A percentile compares a stretch with the other conserved stretches of the same genome.
Evolutionary conservation across 208 protist species (phyloP).

Genomic region (Trypanosoma cruzi): DNA sequence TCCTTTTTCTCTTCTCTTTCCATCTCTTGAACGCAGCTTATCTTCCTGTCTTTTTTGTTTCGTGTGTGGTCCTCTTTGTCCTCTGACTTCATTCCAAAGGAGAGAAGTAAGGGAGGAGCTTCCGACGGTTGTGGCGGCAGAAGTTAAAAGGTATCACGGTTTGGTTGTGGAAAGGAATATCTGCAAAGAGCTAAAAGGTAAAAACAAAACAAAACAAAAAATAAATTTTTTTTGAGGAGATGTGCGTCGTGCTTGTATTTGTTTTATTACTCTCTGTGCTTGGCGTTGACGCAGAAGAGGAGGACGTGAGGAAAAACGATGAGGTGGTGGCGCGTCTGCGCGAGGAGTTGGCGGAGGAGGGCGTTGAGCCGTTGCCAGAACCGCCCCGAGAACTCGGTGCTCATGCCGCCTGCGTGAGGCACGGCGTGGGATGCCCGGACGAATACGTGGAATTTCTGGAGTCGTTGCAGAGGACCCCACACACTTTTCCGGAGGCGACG

Average conservation of each 20-base stretch:
- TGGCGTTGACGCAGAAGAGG: not conserved
- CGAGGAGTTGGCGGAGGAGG: conserved; percentile 2
- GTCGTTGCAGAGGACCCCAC: conserved; percentile 9
- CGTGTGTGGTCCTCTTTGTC: not conserved
- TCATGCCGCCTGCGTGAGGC: conserved; percentile 63
- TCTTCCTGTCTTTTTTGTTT: conserved; percentile 30
- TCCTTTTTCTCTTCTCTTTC: conserved; percentile 31
- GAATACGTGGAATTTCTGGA: conserved; percentile 59
- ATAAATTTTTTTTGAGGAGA: too few species aligned
- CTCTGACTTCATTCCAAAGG: not conserved
- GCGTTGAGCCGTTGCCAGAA: conserved; percentile 26
- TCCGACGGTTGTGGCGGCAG: not conserved
- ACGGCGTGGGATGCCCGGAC: conserved; percentile 53
- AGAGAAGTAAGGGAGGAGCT: not conserved
- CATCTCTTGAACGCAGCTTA: conserved; percentile 35
- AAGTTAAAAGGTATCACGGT: not conserved
- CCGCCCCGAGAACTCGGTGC: conserved; percentile 53
- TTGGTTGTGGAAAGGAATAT: not conserved
- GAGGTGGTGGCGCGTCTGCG: conserved; percentile 13
- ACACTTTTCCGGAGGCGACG: not conserved
- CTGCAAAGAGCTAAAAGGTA: not conserved
- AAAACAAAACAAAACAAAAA: too few species aligned
- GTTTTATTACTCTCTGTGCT: not conserved
- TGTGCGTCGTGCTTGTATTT: not conserved
- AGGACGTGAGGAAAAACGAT: conserved; percentile 19